These are phyloP conservation scores for Leishmania major DNA, from an alignment of 208 protist genomes.

Conservation along the genomic window DNA sequence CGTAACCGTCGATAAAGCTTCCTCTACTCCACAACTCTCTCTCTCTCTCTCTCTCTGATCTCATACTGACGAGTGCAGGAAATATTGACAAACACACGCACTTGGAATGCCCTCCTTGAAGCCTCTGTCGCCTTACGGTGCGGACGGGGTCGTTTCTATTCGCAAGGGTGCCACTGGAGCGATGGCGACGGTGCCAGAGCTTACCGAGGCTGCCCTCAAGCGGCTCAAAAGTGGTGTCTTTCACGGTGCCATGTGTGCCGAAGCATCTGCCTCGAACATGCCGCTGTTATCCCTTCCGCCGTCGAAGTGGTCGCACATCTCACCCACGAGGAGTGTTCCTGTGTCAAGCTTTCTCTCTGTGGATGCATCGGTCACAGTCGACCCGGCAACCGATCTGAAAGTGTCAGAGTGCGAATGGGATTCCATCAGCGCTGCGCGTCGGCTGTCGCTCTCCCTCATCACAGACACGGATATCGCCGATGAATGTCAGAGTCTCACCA, in stretches of 20 bases:
- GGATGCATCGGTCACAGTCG: background rate
- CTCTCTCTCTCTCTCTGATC: background rate
- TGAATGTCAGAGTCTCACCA: constrained; percentile 9
- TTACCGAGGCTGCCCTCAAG: background rate
- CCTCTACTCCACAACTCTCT: background rate
- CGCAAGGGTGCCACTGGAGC: background rate
- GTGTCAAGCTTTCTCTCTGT: background rate
- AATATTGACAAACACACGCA: background rate
- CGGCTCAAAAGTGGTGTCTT: background rate
- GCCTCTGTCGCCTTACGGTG: background rate
- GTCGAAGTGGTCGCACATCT: constrained; percentile 9
- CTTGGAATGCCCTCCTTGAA: background rate
- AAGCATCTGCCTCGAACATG: background rate
- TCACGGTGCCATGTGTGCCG: background rate
- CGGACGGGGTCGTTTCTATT: background rate
- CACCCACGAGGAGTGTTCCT: background rate
- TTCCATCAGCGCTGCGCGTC: background rate
- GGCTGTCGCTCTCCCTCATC: constrained; percentile 6
- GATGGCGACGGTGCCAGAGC: background rate
- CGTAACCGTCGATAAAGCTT: too few species aligned
- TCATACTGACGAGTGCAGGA: background rate
- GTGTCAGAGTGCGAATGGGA: background rate
- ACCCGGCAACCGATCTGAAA: background rate
- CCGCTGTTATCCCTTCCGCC: background rate
- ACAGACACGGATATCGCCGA: constrained; percentile 30